A percentile compares a stretch with the other conserved stretches of the same genome.
Evolutionary conservation across 805 yeast species (phyloP).

Genomic region (Wickerhamiella shivajii): DNA sequence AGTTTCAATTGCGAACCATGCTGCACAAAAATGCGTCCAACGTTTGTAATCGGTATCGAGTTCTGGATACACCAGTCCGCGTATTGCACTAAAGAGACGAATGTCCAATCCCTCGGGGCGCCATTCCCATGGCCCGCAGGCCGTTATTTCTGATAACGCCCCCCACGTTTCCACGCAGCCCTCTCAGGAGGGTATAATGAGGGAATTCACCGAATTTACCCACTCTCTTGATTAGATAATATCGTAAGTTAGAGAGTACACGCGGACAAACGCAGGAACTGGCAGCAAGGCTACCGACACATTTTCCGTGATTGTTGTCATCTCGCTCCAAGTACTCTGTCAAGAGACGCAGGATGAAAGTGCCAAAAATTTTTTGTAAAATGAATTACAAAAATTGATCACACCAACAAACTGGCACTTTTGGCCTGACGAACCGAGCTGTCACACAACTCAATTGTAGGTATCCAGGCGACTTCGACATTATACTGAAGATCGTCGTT

Average conservation of each 20-base stretch:
- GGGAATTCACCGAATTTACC: constrained; percentile 23
- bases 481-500: no score
- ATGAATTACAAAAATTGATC: no score
- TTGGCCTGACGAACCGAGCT: no score
- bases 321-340: no score
- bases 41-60: constrained; percentile 23
- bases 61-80: constrained; percentile 17
- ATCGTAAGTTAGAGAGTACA: constrained; percentile 17
- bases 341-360: no score
- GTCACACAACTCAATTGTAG: no score
- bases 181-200: constrained; percentile 17
- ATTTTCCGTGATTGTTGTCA: no score
- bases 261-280: constrained; percentile 18
- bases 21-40: constrained; percentile 11
- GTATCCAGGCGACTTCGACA: no score
- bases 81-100: constrained; percentile 21
- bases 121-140: constrained; percentile 19
- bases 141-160: constrained; percentile 22
- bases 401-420: no score
- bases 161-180: constrained; percentile 22
- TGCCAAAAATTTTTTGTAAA: no score
- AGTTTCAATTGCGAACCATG: no score
- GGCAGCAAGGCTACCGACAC: constrained; percentile 24
- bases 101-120: constrained; percentile 20
- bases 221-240: constrained; percentile 18